Evolutionary conservation across 2,329 filamentous ascomycete genomes (phyloP), one percentile per base, ranked within the genome.

Genomic region (Ascomycota sp.): DNA sequence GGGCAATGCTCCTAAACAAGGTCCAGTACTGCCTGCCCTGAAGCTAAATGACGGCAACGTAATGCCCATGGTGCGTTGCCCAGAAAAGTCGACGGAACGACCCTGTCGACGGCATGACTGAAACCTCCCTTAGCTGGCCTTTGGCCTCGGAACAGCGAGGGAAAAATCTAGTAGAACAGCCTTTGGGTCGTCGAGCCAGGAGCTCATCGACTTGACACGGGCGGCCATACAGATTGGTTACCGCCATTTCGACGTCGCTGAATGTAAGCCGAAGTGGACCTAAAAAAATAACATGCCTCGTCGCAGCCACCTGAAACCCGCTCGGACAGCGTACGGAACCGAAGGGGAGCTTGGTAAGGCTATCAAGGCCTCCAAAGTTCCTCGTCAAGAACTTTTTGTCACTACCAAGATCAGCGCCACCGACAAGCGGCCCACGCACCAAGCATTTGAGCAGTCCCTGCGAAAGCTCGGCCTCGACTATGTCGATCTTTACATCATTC

Each of bases 21-120:
- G 43, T 8, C 41, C 42, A 2, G 48, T 50, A 30, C 47, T 75
- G 24, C 72, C 72, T 2, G 56, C 50, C 32, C 49, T 82, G 32
- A 78, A 75, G 53, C 59, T 85, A 33, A 80, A 78, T 40, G 75
- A 85, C 55, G 77, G 75, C 36, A 67, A 69, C 35, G 63, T 69
- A 33, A 78, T 85, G 31, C 78, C 78, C 8, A 63, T 77, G 59
- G 70, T 75, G 52, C 36, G 57, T 25, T 10, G 4, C 11, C 1
- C 5, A 2, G 4, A 17, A 4, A 17, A 17, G 15, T 17, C 15
- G 4, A 17, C 15, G 15, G 15, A 17, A 17, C 15, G 15, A 17
- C 15, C 15, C 3, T 8, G 8, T 8, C 4, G 8, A 9, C 20
- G 20, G n/a, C 17, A 17, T 22, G 19, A 8, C 20, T 10, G n/a